phyloP scores from a whole-genome alignment of 257 asterid genomes.

The Verbena officinalis region DNA sequence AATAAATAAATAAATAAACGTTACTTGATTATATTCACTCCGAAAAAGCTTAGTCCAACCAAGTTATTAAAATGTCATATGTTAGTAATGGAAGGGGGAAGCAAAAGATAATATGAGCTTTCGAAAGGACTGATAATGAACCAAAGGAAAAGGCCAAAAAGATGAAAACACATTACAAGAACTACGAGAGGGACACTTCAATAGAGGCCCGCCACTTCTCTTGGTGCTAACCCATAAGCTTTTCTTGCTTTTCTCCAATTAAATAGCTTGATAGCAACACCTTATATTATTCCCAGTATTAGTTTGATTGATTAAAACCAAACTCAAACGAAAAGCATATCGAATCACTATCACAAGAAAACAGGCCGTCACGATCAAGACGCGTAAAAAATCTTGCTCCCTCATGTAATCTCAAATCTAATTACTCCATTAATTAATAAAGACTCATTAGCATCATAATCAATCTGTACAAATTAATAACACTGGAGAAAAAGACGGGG shows the following conservation, averaged over 20 bases:
- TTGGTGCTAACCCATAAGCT: conserved; percentile 53
- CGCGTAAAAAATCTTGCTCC: conserved; percentile 13
- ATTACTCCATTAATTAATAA: conserved; percentile 1
- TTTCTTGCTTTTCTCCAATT: conserved; percentile 37
- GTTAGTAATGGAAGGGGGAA: background rate
- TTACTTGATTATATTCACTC: background rate
- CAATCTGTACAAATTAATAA: conserved; percentile 19
- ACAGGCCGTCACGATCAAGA: conserved; percentile 20
- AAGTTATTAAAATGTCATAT: background rate
- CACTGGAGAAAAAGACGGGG: conserved; percentile 13
- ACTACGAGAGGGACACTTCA: conserved; percentile 50
- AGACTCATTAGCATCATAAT: conserved; percentile 15
- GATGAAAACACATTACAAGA: conserved; percentile 41
- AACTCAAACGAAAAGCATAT: conserved; percentile 14
- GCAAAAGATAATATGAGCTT: conserved; percentile 27
- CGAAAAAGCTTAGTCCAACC: conserved; percentile 14
- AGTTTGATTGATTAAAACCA: conserved; percentile 16
- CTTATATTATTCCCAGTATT: conserved; percentile 15
- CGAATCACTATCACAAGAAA: conserved; percentile 21
- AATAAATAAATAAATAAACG: background rate
- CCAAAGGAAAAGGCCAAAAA: conserved; percentile 37
- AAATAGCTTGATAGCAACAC: conserved; percentile 57
- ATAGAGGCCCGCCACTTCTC: conserved; percentile 48
- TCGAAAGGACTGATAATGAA: conserved; percentile 37
- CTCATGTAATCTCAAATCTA: conserved; percentile 23